A percentile compares a stretch with the other conserved stretches of the same genome.
Conservation (phyloP, 2,329 filamentous ascomycete species). For the Fusarium pseudograminearum region DNA sequence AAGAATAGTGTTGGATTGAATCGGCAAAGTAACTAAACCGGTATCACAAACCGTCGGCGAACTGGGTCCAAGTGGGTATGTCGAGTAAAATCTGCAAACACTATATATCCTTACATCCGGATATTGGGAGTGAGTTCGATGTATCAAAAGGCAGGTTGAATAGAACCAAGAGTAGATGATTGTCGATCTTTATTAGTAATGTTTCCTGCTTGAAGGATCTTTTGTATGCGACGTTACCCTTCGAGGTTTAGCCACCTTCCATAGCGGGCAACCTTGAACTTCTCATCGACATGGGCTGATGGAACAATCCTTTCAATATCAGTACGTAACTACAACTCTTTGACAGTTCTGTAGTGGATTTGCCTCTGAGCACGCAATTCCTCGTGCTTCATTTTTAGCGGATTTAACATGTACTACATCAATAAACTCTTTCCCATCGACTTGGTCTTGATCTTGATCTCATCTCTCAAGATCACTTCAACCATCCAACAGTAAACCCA, state of each 20-base stretch:
- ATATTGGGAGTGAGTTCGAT: background rate
- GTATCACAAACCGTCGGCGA: constrained; percentile 13
- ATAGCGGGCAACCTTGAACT: constrained; percentile 22
- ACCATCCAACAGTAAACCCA: background rate
- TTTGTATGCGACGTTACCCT: constrained; percentile 23
- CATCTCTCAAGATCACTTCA: background rate
- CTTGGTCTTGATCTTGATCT: background rate
- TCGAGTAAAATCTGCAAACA: background rate
- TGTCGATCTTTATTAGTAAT: background rate
- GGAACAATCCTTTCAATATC: constrained; percentile 17
- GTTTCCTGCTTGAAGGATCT: background rate
- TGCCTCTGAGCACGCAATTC: constrained; percentile 47
- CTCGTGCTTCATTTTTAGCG: constrained; percentile 37
- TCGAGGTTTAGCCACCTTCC: constrained; percentile 23
- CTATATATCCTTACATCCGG: background rate
- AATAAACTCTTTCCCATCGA: background rate
- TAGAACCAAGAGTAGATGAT: background rate
- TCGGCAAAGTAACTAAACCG: constrained; percentile 3
- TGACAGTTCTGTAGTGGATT: constrained; percentile 30
- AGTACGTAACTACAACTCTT: constrained; percentile 32
- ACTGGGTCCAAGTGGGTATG: constrained; percentile 11
- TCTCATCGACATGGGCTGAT: constrained; percentile 22
- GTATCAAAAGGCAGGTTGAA: too few relatives aligned
- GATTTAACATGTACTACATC: background rate
- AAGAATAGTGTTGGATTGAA: background rate